Evolutionary conservation across 1,139 yeast species (phyloP), one percentile per base, ranked within the genome.

Genomic region (Blastobotrys capitulatus): DNA sequence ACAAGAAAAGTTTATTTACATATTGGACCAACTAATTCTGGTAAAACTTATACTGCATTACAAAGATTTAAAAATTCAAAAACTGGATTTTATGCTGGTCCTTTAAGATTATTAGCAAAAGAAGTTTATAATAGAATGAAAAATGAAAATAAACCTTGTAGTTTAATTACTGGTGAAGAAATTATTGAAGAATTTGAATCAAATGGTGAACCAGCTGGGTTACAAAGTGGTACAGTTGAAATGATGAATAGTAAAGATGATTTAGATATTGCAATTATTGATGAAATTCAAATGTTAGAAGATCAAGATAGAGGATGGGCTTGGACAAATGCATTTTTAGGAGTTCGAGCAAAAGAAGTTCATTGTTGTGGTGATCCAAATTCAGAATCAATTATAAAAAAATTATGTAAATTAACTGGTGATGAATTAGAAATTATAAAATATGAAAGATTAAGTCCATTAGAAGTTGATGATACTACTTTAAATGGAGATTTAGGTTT

Each of bases 21-120:
- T 65, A 88, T 92, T 18, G 99, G 99, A 0, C 98, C 99, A 0
- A 92, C 99, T 0, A 92, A 92, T 64, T 83, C 94, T 58, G 99
- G 99, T n/a, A 92, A 92, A 62, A 92, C 98, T 0, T 86, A 86
- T 62, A 77, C 79, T 45, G 96, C 97, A 0, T 70, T 92, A 41
- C 76, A 84, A 60, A 76, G 80, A 49, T 72, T 92, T 42, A 80
- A 81, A 56, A 60, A 67, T n/a, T 81, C 90, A 9, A 74, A 78
- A 38, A 76, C 83, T n/a, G 98, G 98, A 0, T 86, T 86, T 58
- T 92, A 85, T 66, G 97, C 97, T 0, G 98, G 98, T 0, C 99
- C 99, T 0, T 70, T 92, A 46, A 73, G 99, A 52, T 73, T 92
- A 50, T 72, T 92, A 49, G 98, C 98, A 0, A 73, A 97, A 54